A percentile compares a stretch with the other conserved stretches of the same genome.
Evolutionary conservation across 1,284 basidiomycete species (phyloP).

Genomic region (Cryptococcus neoformans): DNA sequence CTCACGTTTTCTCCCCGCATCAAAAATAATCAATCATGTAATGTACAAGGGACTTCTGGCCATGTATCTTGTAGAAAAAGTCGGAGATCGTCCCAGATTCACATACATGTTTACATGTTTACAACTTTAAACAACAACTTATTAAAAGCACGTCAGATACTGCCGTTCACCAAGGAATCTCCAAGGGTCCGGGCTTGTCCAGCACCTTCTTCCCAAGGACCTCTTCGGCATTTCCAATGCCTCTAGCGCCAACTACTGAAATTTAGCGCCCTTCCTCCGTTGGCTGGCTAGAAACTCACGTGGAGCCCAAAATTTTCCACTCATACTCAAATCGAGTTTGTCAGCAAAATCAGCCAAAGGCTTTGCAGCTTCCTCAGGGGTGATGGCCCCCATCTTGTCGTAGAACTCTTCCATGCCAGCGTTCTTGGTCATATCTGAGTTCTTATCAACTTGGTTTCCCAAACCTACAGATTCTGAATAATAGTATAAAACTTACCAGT

Average conservation of each 20-base stretch:
- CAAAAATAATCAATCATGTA: no score
- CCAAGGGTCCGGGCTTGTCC: slow-evolving; percentile 50
- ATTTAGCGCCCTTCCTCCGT: background rate
- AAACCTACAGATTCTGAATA: slow-evolving; percentile 10
- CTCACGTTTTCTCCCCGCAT: no score
- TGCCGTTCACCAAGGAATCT: slow-evolving; percentile 48
- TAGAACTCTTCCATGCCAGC: slow-evolving; percentile 54
- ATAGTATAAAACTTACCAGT: slow-evolving; percentile 26
- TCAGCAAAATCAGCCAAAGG: slow-evolving; percentile 51
- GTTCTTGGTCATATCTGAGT: slow-evolving; percentile 52
- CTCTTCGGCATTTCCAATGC: slow-evolving; percentile 53
- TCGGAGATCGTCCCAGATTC: no score
- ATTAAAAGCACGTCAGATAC: no score
- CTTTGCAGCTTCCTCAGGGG: slow-evolving; percentile 51
- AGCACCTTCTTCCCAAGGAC: slow-evolving; percentile 48
- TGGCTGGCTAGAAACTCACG: slow-evolving; percentile 34
- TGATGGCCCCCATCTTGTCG: slow-evolving; percentile 53
- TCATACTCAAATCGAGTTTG: slow-evolving; percentile 42
- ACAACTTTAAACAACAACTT: no score
- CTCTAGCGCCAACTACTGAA: slow-evolving; percentile 20
- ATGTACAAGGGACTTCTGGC: no score
- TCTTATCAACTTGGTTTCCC: background rate
- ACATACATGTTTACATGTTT: no score
- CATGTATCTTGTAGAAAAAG: no score
- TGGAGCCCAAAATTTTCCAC: slow-evolving; percentile 55